Evolutionary conservation across 176 grass and related monocot genomes (phyloP).

Genomic region (Carex kokanica): DNA sequence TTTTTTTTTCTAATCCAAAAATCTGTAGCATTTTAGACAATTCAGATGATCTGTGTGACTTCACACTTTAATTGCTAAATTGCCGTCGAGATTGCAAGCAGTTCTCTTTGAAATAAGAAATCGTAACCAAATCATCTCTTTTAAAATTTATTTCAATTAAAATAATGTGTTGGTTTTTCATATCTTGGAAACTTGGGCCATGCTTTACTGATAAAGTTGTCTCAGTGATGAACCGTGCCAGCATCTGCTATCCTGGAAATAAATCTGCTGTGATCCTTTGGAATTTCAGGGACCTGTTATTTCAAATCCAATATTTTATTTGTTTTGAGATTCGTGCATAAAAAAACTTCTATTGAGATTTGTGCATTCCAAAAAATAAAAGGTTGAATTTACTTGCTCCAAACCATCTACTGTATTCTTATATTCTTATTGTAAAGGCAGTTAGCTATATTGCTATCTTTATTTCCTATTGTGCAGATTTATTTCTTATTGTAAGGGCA

Average conservation of each 20-base stretch:
- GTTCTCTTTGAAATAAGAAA: not conserved
- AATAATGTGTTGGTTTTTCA: not conserved
- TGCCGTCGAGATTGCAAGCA: not conserved
- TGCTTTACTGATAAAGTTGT: not conserved
- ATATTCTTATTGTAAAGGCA: too few relatives aligned
- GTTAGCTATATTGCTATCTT: too few relatives aligned
- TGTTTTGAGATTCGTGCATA: too few relatives aligned
- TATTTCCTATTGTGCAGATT: too few relatives aligned
- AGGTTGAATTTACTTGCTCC: too few relatives aligned
- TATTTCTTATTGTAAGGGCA: not conserved
- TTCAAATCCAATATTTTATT: too few relatives aligned
- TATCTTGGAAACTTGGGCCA: not conserved
- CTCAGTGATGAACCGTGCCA: not conserved
- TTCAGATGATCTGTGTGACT: not conserved
- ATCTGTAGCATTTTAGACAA: not conserved
- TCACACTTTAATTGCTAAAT: not conserved
- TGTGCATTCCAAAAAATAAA: too few relatives aligned
- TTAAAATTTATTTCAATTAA: not conserved
- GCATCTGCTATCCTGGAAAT: not conserved
- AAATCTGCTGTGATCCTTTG: too few relatives aligned
- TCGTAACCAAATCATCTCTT: not conserved
- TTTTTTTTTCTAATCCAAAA: not conserved
- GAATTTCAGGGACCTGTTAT: too few relatives aligned
- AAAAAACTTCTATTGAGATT: too few relatives aligned
- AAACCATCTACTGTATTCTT: too few relatives aligned